These are phyloP conservation scores for Isabelozyma heimii DNA, from an alignment of 805 yeast genomes.

Conservation along the genomic window DNA sequence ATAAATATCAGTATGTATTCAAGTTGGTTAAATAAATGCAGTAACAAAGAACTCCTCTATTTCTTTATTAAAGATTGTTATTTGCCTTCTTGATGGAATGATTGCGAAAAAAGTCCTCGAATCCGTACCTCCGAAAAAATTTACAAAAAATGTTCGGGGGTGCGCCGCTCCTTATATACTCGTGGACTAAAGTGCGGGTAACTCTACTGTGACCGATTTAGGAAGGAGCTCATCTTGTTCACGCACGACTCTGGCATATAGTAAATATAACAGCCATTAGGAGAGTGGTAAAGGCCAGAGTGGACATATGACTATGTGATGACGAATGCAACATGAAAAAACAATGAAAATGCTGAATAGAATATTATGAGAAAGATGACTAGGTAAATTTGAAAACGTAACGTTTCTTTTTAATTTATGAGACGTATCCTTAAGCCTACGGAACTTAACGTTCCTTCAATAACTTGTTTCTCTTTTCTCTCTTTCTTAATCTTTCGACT, in stretches of 20 bases:
- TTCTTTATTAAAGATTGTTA: not conserved
- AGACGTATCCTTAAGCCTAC: not conserved
- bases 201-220: not conserved
- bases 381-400: not conserved
- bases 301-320: too few species aligned
- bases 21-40: not conserved
- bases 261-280: too few species aligned
- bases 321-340: too few species aligned
- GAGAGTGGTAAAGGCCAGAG: too few species aligned
- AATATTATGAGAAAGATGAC: too few species aligned
- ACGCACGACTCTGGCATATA: not conserved
- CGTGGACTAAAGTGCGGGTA: constrained; percentile 9
- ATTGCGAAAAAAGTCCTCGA: constrained; percentile 1
- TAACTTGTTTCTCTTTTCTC: constrained; percentile 92
- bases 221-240: not conserved
- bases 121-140: not conserved
- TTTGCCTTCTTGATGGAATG: constrained; percentile 1
- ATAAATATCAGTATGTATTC: not conserved
- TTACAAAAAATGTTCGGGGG: constrained; percentile 9
- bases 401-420: not conserved
- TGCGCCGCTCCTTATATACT: constrained; percentile 20
- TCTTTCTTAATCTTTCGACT: constrained; percentile 83
- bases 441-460: constrained; percentile 73
- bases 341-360: too few species aligned
- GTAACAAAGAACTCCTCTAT: not conserved